phyloP scores from a whole-genome alignment of 2,329 filamentous ascomycete genomes.

The Aureobasidium sp. region DNA sequence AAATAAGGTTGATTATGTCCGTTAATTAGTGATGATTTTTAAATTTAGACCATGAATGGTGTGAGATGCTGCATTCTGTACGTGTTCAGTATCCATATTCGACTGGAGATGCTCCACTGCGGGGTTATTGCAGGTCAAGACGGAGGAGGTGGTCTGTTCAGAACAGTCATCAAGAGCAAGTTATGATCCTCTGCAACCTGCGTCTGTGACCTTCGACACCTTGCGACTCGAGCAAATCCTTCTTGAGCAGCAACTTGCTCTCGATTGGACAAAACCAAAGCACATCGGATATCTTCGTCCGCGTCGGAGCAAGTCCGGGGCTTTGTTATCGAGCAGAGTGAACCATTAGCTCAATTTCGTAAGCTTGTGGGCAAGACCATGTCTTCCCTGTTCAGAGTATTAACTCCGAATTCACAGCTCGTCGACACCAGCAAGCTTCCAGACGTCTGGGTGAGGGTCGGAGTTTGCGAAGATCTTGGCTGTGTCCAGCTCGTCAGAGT shows the following conservation, averaged over 20 bases:
- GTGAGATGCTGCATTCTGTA: neutral
- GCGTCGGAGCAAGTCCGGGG: neutral
- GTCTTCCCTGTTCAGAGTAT: neutral
- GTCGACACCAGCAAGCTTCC: slow-evolving; percentile 11
- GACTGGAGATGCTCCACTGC: neutral
- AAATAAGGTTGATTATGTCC: neutral
- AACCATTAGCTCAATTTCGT: neutral
- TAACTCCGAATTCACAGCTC: neutral
- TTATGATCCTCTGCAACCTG: neutral
- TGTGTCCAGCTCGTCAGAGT: slow-evolving; percentile 46
- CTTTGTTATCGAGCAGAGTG: neutral
- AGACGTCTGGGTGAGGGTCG: slow-evolving; percentile 7
- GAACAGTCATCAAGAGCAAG: too few species aligned
- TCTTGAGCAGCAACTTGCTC: neutral
- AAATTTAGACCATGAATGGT: neutral
- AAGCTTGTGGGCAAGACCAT: neutral
- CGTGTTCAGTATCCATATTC: neutral
- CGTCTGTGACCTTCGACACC: neutral
- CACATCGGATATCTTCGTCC: too few species aligned
- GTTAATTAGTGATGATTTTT: slow-evolving; percentile 6
- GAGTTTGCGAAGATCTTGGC: slow-evolving; percentile 35
- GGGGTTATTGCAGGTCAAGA: neutral
- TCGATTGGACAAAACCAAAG: too few species aligned
- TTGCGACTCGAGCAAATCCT: neutral
- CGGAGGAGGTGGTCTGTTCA: neutral